Evolutionary conservation across 106 monocot genomes (phyloP).

Genomic region (Allium fistulosum): DNA sequence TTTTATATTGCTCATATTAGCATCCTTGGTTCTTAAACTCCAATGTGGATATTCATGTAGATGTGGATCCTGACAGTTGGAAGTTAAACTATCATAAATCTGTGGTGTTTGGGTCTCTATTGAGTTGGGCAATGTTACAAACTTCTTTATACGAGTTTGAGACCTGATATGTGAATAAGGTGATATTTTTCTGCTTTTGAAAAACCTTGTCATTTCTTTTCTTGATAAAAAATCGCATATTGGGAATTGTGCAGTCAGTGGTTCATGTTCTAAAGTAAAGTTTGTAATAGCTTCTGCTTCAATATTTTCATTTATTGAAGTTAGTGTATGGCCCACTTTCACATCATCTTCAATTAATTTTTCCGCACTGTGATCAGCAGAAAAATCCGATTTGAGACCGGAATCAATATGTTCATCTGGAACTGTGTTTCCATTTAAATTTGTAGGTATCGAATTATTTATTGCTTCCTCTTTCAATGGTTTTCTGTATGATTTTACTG

Average conservation of each 20-base stretch:
- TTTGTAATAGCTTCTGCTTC: conserved; percentile 10
- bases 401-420: conserved; percentile 20
- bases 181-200: conserved; percentile 42
- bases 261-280: conserved; percentile 30
- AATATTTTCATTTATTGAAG: conserved; percentile 9
- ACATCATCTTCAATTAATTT: conserved; percentile 8
- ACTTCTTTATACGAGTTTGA: conserved; percentile 14
- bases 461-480: conserved; percentile 9
- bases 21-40: conserved; percentile 4
- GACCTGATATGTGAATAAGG: conserved; percentile 42
- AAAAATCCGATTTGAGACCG: conserved; percentile 3
- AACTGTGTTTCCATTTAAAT: not conserved
- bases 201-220: conserved; percentile 60
- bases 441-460: conserved; percentile 6
- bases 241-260: conserved; percentile 79
- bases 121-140: conserved; percentile 12
- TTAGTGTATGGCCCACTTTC: conserved; percentile 9
- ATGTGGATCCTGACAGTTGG: conserved; percentile 2
- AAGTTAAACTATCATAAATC: conserved; percentile 16
- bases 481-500: conserved; percentile 26
- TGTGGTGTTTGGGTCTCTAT: conserved; percentile 5
- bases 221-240: conserved; percentile 77
- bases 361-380: not conserved
- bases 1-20: conserved; percentile 16
- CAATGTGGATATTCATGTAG: conserved; percentile 26